A percentile compares a stretch with the other conserved stretches of the same genome.
phyloP scores from a whole-genome alignment of 805 yeast genomes.

The Millerago galiae region DNA sequence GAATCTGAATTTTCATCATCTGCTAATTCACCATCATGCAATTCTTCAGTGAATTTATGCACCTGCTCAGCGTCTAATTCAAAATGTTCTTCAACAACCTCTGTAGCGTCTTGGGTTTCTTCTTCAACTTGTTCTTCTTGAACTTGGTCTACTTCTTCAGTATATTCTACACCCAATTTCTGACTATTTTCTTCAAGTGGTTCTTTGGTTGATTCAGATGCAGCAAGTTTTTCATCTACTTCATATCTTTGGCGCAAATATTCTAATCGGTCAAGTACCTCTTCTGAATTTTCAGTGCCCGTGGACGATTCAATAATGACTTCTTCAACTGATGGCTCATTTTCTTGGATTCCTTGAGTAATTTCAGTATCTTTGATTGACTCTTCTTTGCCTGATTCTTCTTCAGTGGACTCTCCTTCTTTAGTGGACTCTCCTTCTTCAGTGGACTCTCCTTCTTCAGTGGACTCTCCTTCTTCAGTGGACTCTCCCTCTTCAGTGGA shows the following conservation, averaged over 20 bases:
- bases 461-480: neutral
- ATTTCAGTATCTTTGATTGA: too few species aligned
- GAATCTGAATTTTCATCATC: neutral
- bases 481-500: neutral
- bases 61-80: neutral
- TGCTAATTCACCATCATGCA: neutral
- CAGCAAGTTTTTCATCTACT: slow-evolving; percentile 1
- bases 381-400: neutral
- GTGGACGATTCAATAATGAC: neutral
- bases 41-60: neutral
- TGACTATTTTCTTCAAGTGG: neutral
- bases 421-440: neutral
- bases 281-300: slow-evolving; percentile 1
- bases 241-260: too few species aligned
- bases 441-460: neutral
- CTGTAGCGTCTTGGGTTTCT: too few species aligned
- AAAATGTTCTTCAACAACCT: neutral
- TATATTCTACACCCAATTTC: too few species aligned
- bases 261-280: too few species aligned
- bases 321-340: neutral
- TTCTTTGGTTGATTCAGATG: neutral
- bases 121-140: neutral
- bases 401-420: too few species aligned
- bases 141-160: neutral
- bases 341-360: neutral